Conservation (phyloP, 1,139 yeast genomes). For the Yamadazyma songkhlaensis region DNA sequence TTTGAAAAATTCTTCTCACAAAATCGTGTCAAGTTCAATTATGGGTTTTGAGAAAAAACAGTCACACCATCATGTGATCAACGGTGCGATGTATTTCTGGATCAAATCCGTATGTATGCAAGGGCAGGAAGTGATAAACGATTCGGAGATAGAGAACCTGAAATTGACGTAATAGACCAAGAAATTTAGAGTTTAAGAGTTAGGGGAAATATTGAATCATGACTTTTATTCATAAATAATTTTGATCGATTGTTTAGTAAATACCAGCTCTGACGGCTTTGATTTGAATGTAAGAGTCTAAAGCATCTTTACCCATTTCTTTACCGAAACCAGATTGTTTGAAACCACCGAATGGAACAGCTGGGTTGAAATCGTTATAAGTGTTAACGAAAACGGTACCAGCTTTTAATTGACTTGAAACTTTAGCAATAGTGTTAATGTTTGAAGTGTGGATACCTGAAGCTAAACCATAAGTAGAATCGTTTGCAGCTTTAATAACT, state of each 20-base stretch:
- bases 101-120: neutral
- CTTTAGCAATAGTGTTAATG: conserved; percentile 65
- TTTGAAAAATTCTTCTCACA: conserved; percentile 3
- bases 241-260: neutral
- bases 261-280: conserved; percentile 67
- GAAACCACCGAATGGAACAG: conserved; percentile 86
- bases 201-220: neutral
- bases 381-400: conserved; percentile 88
- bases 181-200: neutral
- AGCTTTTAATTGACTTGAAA: conserved; percentile 65
- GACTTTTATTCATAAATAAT: conserved; percentile 1
- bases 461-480: conserved; percentile 77
- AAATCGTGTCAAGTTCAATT: conserved; percentile 3
- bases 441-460: conserved; percentile 75
- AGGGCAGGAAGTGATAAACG: neutral
- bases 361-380: conserved; percentile 78
- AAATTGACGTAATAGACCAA: neutral
- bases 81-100: neutral
- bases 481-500: conserved; percentile 66
- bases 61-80: conserved; percentile 7
- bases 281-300: conserved; percentile 77
- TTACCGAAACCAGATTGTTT: conserved; percentile 88
- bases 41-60: conserved; percentile 3
- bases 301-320: conserved; percentile 85
- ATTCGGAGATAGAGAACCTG: neutral